Conservation (phyloP, 257 asterid species). For the Salvia hispanica region DNA sequence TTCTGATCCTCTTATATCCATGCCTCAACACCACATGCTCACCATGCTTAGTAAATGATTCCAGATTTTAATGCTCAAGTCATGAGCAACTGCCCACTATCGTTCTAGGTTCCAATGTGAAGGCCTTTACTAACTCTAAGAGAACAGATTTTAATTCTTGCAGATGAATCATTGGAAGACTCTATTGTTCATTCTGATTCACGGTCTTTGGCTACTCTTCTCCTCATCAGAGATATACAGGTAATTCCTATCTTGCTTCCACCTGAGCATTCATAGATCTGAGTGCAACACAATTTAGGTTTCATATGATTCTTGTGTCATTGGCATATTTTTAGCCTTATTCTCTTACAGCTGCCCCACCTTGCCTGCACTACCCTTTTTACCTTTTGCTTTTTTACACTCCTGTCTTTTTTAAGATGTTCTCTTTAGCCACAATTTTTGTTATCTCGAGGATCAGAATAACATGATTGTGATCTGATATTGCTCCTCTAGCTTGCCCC, state of each 20-base stretch:
- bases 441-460: background rate
- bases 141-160: slow-evolving; percentile 90
- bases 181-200: slow-evolving; percentile 95
- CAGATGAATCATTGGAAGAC: slow-evolving; percentile 97
- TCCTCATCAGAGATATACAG: slow-evolving; percentile 96
- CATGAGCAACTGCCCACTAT: background rate
- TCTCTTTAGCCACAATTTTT: background rate
- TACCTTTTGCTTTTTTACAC: background rate
- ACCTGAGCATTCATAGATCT: slow-evolving; percentile 20
- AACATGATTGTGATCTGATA: background rate
- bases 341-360: background rate
- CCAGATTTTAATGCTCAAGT: slow-evolving; percentile 15
- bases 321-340: background rate
- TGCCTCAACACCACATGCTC: slow-evolving; percentile 14
- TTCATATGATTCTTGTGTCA: background rate
- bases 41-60: slow-evolving; percentile 19
- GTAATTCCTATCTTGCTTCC: slow-evolving; percentile 42
- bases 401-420: background rate
- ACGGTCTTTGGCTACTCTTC: slow-evolving; percentile 95
- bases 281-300: slow-evolving; percentile 12
- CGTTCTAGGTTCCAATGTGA: background rate
- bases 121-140: slow-evolving; percentile 73
- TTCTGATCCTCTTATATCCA: slow-evolving; percentile 29
- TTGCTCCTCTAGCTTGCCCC: slow-evolving; percentile 1
- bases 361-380: background rate